Percentiles rank a stretch among this genome's conserved stretches.
These are phyloP conservation scores for Rhododendron ferrugineum DNA, from an alignment of 148 eudicot species.

Conservation along the genomic window DNA sequence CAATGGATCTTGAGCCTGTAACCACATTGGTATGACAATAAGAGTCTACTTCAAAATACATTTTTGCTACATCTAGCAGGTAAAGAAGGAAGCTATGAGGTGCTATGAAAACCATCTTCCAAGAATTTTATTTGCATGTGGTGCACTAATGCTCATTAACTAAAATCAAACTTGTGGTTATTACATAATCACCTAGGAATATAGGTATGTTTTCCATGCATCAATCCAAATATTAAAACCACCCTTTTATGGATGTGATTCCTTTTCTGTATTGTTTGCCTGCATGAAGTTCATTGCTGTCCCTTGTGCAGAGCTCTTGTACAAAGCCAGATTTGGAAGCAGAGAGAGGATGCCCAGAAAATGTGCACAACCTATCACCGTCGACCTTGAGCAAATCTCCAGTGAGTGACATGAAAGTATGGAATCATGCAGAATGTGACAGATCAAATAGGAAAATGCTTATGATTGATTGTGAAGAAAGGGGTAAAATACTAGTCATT, in stretches of 20 bases:
- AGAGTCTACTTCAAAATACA: background rate
- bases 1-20: background rate
- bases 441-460: constrained; percentile 19
- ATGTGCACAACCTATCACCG: constrained; percentile 22
- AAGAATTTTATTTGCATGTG: background rate
- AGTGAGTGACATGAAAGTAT: constrained; percentile 20
- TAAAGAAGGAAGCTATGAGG: background rate
- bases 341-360: constrained; percentile 34
- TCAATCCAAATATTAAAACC: background rate
- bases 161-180: background rate
- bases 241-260: background rate
- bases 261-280: background rate
- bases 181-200: too few relatives aligned
- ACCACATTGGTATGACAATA: background rate
- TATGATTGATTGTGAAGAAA: constrained; percentile 23
- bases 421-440: constrained; percentile 20
- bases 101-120: background rate
- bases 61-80: background rate
- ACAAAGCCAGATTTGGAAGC: constrained; percentile 55
- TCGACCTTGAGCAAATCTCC: constrained; percentile 27
- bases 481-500: constrained; percentile 18
- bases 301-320: constrained; percentile 67
- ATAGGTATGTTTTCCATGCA: background rate
- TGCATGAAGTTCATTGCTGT: constrained; percentile 12
- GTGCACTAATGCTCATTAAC: background rate